Evolutionary conservation across 2,329 filamentous ascomycete species (phyloP).

Genomic region (Cladophialophora carrionii): DNA sequence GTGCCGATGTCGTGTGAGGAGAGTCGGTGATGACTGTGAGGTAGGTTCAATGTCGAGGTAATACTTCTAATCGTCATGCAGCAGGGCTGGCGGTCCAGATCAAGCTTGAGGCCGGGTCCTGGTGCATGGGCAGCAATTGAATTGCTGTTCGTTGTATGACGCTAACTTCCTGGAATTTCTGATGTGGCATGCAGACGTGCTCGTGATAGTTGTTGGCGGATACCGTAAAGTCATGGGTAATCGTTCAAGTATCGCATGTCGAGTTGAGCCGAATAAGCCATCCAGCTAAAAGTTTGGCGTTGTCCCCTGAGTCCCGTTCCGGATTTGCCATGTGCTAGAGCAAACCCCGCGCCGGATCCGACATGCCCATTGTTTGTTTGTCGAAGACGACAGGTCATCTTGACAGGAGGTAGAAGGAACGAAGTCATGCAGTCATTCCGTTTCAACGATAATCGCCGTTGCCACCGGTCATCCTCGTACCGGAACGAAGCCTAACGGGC

Average conservation of each 20-base stretch:
- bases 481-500: constrained; percentile 80
- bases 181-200: constrained; percentile 30
- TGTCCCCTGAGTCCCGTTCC: constrained; percentile 33
- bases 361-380: constrained; percentile 37
- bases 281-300: constrained; percentile 32
- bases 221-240: constrained; percentile 25
- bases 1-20: constrained; percentile 31
- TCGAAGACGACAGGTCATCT: constrained; percentile 24
- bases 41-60: constrained; percentile 20
- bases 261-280: constrained; percentile 28
- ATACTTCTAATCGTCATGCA: constrained; percentile 18
- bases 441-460: constrained; percentile 57
- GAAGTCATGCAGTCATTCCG: constrained; percentile 53
- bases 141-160: constrained; percentile 34
- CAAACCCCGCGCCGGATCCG: constrained; percentile 41
- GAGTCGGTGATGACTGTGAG: constrained; percentile 29
- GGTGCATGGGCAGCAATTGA: constrained; percentile 23
- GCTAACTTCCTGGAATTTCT: constrained; percentile 33
- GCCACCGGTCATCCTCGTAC: constrained; percentile 67
- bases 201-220: constrained; percentile 20
- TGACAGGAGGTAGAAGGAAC: constrained; percentile 30
- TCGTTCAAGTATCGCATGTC: constrained; percentile 30
- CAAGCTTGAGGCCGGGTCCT: constrained; percentile 15
- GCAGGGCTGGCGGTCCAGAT: constrained; percentile 18
- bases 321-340: constrained; percentile 41